phyloP scores from a whole-genome alignment of 208 protist species.

The Naegleria lovaniensis region DNA sequence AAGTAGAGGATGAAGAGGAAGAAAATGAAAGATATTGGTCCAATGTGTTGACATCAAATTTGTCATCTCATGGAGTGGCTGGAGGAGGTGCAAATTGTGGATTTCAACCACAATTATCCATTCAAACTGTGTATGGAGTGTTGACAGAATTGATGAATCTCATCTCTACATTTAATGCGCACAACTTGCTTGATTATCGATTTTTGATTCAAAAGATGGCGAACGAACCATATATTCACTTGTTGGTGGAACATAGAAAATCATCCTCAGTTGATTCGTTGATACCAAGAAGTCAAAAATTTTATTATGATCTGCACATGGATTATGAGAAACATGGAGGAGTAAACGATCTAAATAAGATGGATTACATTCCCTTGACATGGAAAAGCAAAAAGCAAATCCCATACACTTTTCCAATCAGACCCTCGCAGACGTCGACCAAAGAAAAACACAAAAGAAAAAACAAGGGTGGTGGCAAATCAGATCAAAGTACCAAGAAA shows the following conservation, averaged over 20 bases:
- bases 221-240: neutral
- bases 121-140: neutral
- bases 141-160: neutral
- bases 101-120: neutral
- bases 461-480: too few species aligned
- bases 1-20: neutral
- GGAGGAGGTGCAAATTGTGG: neutral
- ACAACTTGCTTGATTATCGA: neutral
- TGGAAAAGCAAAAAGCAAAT: neutral
- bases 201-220: neutral
- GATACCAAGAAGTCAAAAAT: neutral
- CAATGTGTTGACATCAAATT: neutral
- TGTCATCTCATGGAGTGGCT: neutral
- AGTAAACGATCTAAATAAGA: neutral
- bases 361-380: neutral
- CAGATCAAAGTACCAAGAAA: too few species aligned
- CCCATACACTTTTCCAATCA: neutral
- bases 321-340: neutral
- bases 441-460: neutral
- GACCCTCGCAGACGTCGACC: neutral
- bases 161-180: neutral
- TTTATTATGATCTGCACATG: neutral
- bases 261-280: neutral
- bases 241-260: neutral
- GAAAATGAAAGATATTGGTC: conserved; percentile 3